Base-by-base conservation (phyloP, 2,329 filamentous ascomycete genomes). In the Peltaster fructicola region DNA sequence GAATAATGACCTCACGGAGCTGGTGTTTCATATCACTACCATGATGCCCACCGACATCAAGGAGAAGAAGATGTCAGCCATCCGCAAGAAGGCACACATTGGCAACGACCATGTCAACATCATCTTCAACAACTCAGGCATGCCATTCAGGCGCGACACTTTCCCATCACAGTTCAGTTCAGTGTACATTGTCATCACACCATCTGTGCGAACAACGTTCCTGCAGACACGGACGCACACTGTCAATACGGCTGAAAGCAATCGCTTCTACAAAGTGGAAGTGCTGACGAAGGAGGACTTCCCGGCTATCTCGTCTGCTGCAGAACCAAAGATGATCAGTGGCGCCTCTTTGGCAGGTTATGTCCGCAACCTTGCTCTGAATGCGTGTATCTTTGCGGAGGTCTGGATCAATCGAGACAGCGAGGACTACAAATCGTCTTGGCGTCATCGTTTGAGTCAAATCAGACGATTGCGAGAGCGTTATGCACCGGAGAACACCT, bases 61-160 rank as follows among this genome's bases (percentile, higher is more conserved):
- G 26, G 63, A 68, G 15, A 82, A 92, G 40, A 46, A 51, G 43
- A 72, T 74, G 33, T 19, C 27, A 14, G 38, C 40, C 14, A 38
- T 40, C 5, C 38, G 35, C 19, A 65, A 70, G 48, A 98, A 98
- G 53, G 66, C 73, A 3, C 90, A 95, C 44, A 88, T 95, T 32
- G 88, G 88, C 30, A 98, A 98, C 45, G 88, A 95, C 50, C 91
- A 23, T 48, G 88, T 98, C 45, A 95, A 92, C 47, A 91, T 98
- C 39, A 75, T 98, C 30, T 98, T 90, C 63, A 98, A 98, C 48
- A 81, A 91, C 43, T 93, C 84, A 2, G 85, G 88, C n/a, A 20
- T 25, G 20, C 75, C 78, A 0, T 95, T 92, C 56, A 65, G 68
- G 26, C 91, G 92, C 46, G 70, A 92, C 46, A 26, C 37, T 11